phyloP scores from a whole-genome alignment of 2,329 filamentous ascomycete genomes.

The Penicillium hordei region DNA sequence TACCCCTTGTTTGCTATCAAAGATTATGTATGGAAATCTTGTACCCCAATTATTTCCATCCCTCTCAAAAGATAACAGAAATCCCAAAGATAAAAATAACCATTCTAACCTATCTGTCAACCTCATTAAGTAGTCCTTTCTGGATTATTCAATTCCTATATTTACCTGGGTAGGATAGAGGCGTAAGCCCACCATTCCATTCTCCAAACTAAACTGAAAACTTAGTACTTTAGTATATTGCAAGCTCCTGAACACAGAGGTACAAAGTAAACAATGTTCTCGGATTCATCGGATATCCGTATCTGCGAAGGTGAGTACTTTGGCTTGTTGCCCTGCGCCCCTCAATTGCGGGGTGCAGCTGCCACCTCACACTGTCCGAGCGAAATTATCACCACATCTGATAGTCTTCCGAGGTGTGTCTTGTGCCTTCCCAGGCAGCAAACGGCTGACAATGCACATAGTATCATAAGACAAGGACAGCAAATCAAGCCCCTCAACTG shows the following conservation, averaged over 20 bases:
- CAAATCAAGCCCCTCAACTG: neutral
- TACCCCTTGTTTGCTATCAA: neutral
- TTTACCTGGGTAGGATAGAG: neutral
- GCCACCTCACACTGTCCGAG: slow-evolving; percentile 13
- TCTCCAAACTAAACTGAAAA: neutral
- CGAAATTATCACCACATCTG: slow-evolving; percentile 8
- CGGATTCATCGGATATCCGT: neutral
- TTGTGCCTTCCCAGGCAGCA: neutral
- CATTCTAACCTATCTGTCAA: neutral
- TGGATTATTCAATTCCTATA: too few relatives aligned
- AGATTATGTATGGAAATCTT: neutral
- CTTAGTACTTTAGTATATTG: neutral
- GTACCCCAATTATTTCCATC: neutral
- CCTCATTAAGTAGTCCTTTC: neutral
- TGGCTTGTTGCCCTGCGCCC: neutral
- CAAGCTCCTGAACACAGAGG: neutral
- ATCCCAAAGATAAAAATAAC: neutral
- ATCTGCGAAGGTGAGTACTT: neutral
- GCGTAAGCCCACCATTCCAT: too few relatives aligned
- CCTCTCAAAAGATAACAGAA: neutral
- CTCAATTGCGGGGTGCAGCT: slow-evolving; percentile 26
- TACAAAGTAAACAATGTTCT: neutral
- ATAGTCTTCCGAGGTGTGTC: neutral
- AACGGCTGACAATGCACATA: neutral
- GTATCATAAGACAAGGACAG: slow-evolving; percentile 3